Percentiles rank a stretch among this genome's conserved stretches.
These are phyloP conservation scores for Boletus tomentosulus DNA, from an alignment of 768 basidiomycete genomes.

Conservation along the genomic window DNA sequence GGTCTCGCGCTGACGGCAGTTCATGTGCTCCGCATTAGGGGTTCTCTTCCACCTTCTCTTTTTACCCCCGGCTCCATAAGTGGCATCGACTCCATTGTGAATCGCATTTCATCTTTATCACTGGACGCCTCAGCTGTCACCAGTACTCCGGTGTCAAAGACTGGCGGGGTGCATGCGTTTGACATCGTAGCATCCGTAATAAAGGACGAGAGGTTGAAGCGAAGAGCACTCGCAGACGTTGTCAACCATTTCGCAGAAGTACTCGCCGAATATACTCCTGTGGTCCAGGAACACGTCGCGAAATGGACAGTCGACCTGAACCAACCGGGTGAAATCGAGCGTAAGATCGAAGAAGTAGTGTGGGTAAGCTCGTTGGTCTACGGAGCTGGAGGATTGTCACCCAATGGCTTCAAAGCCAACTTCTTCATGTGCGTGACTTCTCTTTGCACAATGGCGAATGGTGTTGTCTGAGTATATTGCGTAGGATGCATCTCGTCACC, in stretches of 20 bases:
- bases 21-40: conserved; percentile 36
- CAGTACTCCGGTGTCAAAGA: background rate
- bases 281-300: conserved; percentile 22
- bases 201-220: conserved; percentile 38
- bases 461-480: background rate
- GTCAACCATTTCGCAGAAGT: conserved; percentile 14
- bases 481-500: conserved; percentile 29
- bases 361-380: conserved; percentile 58
- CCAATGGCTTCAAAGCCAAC: conserved; percentile 37
- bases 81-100: conserved; percentile 1
- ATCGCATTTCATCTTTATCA: conserved; percentile 4
- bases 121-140: background rate
- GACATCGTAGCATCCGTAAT: conserved; percentile 51
- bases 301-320: conserved; percentile 41
- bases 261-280: background rate
- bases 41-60: conserved; percentile 14
- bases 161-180: conserved; percentile 33
- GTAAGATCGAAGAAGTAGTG: conserved; percentile 59
- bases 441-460: background rate
- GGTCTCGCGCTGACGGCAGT: conserved; percentile 25
- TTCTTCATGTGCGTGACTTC: conserved; percentile 48
- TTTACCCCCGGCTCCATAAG: conserved; percentile 1
- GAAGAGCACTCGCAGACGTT: conserved; percentile 12
- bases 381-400: conserved; percentile 52
- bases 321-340: conserved; percentile 37